Percentiles rank a stretch among this genome's conserved stretches.
Evolutionary conservation across 139 green algal species (phyloP).

Genomic region (Chlamydomonas urium): DNA sequence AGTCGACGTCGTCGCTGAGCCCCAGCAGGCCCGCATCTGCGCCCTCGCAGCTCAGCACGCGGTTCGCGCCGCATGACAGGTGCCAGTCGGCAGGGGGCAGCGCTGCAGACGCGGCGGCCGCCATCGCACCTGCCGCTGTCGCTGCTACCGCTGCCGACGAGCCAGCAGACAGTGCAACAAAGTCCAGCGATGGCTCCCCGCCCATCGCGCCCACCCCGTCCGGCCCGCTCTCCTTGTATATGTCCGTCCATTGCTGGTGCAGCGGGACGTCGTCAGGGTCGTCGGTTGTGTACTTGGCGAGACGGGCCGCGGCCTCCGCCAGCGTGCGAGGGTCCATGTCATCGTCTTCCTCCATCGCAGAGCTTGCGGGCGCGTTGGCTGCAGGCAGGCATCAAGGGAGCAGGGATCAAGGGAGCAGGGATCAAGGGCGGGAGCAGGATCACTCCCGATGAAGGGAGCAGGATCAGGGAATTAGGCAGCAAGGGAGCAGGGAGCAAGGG

Average conservation of each 20-base stretch:
- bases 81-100: conserved; percentile 16
- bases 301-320: conserved; percentile 44
- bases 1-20: conserved; percentile 63
- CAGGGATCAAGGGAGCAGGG: too few species aligned
- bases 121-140: neutral
- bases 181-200: conserved; percentile 26
- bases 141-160: neutral
- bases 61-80: conserved; percentile 25
- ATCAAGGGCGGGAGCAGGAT: too few species aligned
- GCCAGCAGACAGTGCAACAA: conserved; percentile 4
- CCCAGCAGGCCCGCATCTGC: conserved; percentile 33
- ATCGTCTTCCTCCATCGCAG: conserved; percentile 44
- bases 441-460: too few species aligned
- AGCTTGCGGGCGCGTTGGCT: too few species aligned
- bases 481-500: too few species aligned
- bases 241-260: conserved; percentile 54
- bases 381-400: too few species aligned
- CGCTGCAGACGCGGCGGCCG: neutral
- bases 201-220: conserved; percentile 46
- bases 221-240: conserved; percentile 58
- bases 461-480: too few species aligned
- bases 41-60: conserved; percentile 20
- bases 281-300: conserved; percentile 55
- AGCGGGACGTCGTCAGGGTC: conserved; percentile 26
- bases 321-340: conserved; percentile 63